These are phyloP conservation scores for Saxophila tyrrhenica DNA, from an alignment of 495 filamentous ascomycete genomes.

Conservation along the genomic window DNA sequence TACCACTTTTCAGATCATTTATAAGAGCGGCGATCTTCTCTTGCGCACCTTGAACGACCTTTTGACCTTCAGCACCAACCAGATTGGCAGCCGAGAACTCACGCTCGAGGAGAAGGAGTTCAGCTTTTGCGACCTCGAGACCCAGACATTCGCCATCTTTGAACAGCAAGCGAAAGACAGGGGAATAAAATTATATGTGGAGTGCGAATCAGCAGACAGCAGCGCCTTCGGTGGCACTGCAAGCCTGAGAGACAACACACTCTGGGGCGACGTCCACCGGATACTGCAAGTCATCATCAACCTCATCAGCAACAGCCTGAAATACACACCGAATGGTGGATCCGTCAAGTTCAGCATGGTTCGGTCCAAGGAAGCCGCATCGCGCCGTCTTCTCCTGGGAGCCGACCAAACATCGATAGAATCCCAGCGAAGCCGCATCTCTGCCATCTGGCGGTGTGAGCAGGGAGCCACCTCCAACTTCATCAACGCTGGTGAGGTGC, in stretches of 20 bases:
- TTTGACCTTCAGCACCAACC: slow-evolving; percentile 82
- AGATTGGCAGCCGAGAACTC: slow-evolving; percentile 61
- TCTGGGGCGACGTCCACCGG: slow-evolving; percentile 82
- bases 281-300: slow-evolving; percentile 85
- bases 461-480: not conserved
- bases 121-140: slow-evolving; percentile 58
- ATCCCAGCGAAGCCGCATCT: not conserved
- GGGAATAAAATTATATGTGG: slow-evolving; percentile 54
- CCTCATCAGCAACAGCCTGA: slow-evolving; percentile 80
- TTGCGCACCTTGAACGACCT: slow-evolving; percentile 75
- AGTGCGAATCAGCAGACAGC: slow-evolving; percentile 3
- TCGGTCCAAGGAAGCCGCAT: not conserved
- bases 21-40: slow-evolving; percentile 45
- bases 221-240: slow-evolving; percentile 48
- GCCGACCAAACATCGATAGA: slow-evolving; percentile 19
- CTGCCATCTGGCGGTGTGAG: not conserved
- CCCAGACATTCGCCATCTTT: slow-evolving; percentile 74
- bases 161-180: slow-evolving; percentile 73
- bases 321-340: slow-evolving; percentile 73
- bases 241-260: slow-evolving; percentile 54
- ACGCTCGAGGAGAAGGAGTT: slow-evolving; percentile 75
- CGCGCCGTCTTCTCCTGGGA: slow-evolving; percentile 2
- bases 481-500: slow-evolving; percentile 19
- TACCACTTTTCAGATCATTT: slow-evolving; percentile 42
- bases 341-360: slow-evolving; percentile 56